Percentiles rank a stretch among this genome's conserved stretches.
These are phyloP conservation scores for Fusarium pininemorale DNA, from an alignment of 2,329 filamentous ascomycete species.

Conservation along the genomic window DNA sequence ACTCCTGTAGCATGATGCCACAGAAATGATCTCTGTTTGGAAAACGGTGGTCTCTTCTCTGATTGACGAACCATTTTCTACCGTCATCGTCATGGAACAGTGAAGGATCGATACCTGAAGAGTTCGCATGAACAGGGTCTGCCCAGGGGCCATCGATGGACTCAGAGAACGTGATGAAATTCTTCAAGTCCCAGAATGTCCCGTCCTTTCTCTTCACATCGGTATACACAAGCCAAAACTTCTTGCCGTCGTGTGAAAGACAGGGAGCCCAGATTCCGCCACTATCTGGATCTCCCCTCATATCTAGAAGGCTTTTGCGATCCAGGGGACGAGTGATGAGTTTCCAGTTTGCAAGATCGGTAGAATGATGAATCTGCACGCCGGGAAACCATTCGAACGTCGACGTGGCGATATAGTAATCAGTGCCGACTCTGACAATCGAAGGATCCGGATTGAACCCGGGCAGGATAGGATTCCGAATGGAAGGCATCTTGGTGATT, in stretches of 20 bases:
- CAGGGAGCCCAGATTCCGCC: constrained; percentile 71
- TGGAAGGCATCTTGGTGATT: constrained; percentile 51
- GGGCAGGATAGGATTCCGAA: constrained; percentile 63
- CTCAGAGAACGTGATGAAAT: constrained; percentile 62
- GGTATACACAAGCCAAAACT: constrained; percentile 71
- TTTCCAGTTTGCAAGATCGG: constrained; percentile 62
- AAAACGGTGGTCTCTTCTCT: constrained; percentile 62
- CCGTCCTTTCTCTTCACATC: constrained; percentile 73
- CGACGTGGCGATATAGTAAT: constrained; percentile 64
- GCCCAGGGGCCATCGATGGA: constrained; percentile 67
- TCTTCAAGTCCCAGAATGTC: constrained; percentile 67
- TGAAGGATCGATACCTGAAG: constrained; percentile 69
- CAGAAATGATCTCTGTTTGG: constrained; percentile 56
- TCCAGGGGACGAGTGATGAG: constrained; percentile 57
- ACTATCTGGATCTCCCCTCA: constrained; percentile 67
- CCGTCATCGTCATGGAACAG: constrained; percentile 66
- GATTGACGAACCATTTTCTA: constrained; percentile 65
- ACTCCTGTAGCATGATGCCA: constrained; percentile 67
- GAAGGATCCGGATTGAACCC: constrained; percentile 66
- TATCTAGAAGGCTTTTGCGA: constrained; percentile 60
- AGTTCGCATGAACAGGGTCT: constrained; percentile 66
- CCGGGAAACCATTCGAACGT: constrained; percentile 65
- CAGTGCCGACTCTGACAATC: constrained; percentile 58
- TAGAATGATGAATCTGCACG: constrained; percentile 63
- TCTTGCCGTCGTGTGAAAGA: constrained; percentile 66